Evolutionary conservation across 2,329 filamentous ascomycete species (phyloP).

Genomic region (Didymosphaeria variabile): DNA sequence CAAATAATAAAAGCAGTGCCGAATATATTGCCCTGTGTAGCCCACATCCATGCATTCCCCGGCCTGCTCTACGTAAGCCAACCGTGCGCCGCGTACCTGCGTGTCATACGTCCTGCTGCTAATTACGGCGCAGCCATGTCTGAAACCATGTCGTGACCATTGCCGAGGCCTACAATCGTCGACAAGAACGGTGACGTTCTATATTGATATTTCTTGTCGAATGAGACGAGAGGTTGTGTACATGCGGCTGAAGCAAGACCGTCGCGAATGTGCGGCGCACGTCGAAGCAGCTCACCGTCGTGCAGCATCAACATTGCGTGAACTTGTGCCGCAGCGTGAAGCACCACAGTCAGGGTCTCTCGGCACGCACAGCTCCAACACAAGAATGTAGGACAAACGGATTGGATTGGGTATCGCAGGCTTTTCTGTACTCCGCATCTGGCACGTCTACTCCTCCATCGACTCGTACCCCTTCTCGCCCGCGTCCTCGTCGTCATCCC

Average conservation of each 20-base stretch:
- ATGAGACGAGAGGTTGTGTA: background rate
- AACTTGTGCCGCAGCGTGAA: background rate
- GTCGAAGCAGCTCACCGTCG: background rate
- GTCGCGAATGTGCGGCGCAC: background rate
- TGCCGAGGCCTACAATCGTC: background rate
- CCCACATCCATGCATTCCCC: constrained; percentile 3
- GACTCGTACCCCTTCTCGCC: constrained; percentile 50
- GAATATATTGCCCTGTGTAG: constrained; percentile 4
- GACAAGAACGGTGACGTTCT: background rate
- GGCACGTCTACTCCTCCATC: constrained; percentile 49
- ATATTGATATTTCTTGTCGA: background rate
- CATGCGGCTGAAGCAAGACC: background rate
- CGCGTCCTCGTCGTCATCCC: constrained; percentile 50
- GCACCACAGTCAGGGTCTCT: constrained; percentile 3
- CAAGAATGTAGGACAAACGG: background rate
- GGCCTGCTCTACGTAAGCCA: background rate
- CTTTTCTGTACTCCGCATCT: constrained; percentile 8
- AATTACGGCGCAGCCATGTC: background rate
- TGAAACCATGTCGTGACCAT: background rate
- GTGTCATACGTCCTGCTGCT: background rate
- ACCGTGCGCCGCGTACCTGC: constrained; percentile 12
- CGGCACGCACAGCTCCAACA: background rate
- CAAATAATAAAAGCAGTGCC: background rate
- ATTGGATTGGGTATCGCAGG: constrained; percentile 18
- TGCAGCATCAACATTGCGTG: background rate